These are phyloP conservation scores for Apiospora saccharicola DNA, from an alignment of 2,329 filamentous ascomycete species.

Conservation along the genomic window DNA sequence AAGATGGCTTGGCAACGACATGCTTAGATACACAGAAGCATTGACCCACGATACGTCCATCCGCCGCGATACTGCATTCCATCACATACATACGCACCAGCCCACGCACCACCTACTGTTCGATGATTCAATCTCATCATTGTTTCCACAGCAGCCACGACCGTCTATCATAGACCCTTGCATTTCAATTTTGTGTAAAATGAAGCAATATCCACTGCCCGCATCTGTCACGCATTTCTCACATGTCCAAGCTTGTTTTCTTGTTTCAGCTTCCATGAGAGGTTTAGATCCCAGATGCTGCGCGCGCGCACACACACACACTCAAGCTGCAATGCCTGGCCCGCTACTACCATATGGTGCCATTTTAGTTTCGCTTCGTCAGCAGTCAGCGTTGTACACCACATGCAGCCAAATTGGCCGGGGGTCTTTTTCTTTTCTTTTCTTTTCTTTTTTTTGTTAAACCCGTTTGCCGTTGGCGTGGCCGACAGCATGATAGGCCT, in stretches of 20 bases:
- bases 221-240: conserved; percentile 23
- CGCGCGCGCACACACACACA: neutral
- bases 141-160: conserved; percentile 16
- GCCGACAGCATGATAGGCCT: conserved; percentile 1
- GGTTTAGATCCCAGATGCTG: conserved; percentile 16
- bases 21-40: conserved; percentile 4
- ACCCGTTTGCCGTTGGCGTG: conserved; percentile 13
- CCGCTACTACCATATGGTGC: conserved; percentile 19
- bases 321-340: neutral
- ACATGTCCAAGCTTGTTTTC: conserved; percentile 25
- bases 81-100: neutral
- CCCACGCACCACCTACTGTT: neutral
- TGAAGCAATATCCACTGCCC: conserved; percentile 29
- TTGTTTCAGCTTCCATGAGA: conserved; percentile 25
- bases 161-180: conserved; percentile 24
- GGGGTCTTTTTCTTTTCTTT: no score
- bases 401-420: neutral
- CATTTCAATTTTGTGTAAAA: conserved; percentile 27
- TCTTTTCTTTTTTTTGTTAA: neutral
- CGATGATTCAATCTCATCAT: conserved; percentile 12
- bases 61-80: neutral
- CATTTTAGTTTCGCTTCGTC: conserved; percentile 23
- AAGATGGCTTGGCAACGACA: neutral
- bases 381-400: conserved; percentile 13
- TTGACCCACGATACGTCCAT: neutral